Conservation (phyloP, 805 yeast species). For the Phaffomyces antillensis region DNA sequence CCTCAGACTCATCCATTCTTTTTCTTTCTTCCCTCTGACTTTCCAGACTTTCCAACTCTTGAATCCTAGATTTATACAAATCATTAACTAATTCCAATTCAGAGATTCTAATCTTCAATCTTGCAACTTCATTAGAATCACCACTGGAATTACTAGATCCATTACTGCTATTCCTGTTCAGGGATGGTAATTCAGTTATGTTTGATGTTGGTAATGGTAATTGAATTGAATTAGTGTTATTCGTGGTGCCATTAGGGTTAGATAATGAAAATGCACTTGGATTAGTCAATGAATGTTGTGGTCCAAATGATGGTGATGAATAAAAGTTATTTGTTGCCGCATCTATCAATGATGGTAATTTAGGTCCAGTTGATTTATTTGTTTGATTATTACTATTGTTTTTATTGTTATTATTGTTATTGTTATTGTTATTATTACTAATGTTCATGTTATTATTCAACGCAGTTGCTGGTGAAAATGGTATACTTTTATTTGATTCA, state of each 20-base stretch:
- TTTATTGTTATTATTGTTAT: too few species aligned
- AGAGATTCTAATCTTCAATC: constrained; percentile 66
- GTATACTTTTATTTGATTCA: constrained; percentile 5
- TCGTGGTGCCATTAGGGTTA: not conserved
- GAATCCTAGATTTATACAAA: constrained; percentile 72
- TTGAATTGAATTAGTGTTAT: not conserved
- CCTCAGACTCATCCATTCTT: constrained; percentile 8
- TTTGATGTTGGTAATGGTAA: constrained; percentile 1
- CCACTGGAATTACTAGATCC: not conserved
- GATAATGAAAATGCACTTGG: constrained; percentile 21
- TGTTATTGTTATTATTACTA: too few species aligned
- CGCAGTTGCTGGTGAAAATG: constrained; percentile 22
- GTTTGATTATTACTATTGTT: not conserved
- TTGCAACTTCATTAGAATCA: constrained; percentile 25
- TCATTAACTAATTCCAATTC: constrained; percentile 91
- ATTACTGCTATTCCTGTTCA: not conserved
- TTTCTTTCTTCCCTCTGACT: constrained; percentile 12
- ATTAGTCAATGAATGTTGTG: constrained; percentile 29
- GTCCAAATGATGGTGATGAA: constrained; percentile 41
- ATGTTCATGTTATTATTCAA: not conserved
- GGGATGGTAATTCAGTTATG: not conserved
- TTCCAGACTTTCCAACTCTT: constrained; percentile 54
- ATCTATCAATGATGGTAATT: constrained; percentile 18
- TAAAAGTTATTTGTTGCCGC: constrained; percentile 16
- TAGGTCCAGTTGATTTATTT: constrained; percentile 3